Base-by-base conservation (phyloP, 164 flowering plant species). In the Sextonia rubra region DNA sequence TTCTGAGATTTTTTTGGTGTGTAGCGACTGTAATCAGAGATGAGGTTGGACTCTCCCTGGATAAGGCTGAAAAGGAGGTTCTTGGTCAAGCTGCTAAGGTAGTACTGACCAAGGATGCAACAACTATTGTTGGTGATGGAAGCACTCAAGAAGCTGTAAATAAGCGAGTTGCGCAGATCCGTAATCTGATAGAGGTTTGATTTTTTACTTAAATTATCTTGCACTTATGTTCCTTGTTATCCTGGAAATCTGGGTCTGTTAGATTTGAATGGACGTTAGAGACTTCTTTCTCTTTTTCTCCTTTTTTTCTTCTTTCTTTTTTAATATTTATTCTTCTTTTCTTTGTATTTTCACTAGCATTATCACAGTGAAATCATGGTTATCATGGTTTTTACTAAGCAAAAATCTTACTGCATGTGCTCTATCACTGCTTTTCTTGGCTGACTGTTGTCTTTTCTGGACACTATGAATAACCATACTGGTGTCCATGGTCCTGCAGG, bases 71-170 rank as follows among this genome's bases (percentile, higher is more conserved):
- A 15, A 90, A 85, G 68, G 93, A 87, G 74, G 99, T 93, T 23
- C 81, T 96, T 22, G 99, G 99, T 2, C 84, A 87, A 78, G 98
- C 98, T 74, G 91, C 97, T 2, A 93, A 91, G 84, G 93, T 96
- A n/a, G 99, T 93, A 29, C 93, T 93, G 69, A 89, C 95, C 30
- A 96, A 96, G 81, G 99, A 93, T 65, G 24, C 86, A 0, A 91
- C 97, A 11, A 96, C 97, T 55, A 89, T 96, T 76, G 94, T 96
- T 66, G 99, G 98, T 75, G 98, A 93, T 86, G 99, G 99, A 24
- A 93, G 97, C 86, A 90, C 98, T 17, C 94, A 95, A 73, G 98
- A 93, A 44, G 98, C 87, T 26, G 98, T 95, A 5, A 80, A 76
- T 70, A 91, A 91, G 79, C 81, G 99, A 63, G 99, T 95, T 76